Evolutionary conservation across 129 eudicot species (phyloP), one percentile per base, ranked within the genome.

Genomic region (Silybum marianum): DNA sequence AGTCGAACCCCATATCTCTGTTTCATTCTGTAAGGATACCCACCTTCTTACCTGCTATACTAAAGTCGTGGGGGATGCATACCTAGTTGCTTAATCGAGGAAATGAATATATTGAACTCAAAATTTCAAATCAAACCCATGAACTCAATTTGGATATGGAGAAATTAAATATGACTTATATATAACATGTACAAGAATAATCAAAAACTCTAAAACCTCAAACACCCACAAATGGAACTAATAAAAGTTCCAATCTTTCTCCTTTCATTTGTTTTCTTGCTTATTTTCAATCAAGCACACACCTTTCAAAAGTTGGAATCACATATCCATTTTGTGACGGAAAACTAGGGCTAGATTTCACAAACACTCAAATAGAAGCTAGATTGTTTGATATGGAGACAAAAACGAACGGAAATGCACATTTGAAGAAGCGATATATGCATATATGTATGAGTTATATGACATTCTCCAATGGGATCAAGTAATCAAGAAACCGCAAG

Each of bases 251-350:
- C 36, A 73, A 60, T 24, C 78, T 34, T 21, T 75, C 25, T 65
- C 24, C 39, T 65, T 77, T 19, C 60, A 77, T 9, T 12, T 69
- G 23, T 67, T 69, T 36, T 58, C 42, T 22, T 75, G 73, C 36
- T 82, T 69, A 82, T 69, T 67, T 82, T 58, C 85, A 75, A 76
- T 82, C 81, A 69, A 22, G 30, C 14, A 25, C 54, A 38, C 38
- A 8, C 26, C 28, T 21, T 62, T 62, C 69, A 62, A 25, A 62
- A 62, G 69, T 19, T 62, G 69, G 63, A 51, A 51, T 51, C 63
- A 51, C 63, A 51, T 51, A 51, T 6, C 63, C 63, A 51, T 51
- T 16, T 51, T 51, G 63, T 51, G 63, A 48, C 62, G 16, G 62
- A 21, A 51, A 16, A 51, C 63, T 16, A 51, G 21, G 22, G 2